Base-by-base conservation (phyloP, 1,284 basidiomycete species). In the Erythrobasidium hasegawianum region DNA sequence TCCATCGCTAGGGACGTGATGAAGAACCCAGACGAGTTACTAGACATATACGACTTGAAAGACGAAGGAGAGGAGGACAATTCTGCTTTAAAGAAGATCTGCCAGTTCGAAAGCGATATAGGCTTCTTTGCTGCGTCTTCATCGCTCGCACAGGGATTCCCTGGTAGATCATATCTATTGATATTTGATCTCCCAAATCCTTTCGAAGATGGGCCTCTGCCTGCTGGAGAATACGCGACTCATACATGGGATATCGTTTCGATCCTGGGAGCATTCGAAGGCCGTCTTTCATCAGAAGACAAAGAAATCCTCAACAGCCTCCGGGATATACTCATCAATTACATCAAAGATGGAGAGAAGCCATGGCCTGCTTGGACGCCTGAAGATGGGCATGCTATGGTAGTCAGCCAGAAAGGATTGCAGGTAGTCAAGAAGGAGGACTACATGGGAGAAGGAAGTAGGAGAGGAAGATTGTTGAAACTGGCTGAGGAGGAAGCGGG, bases 181-280 rank as follows among this genome's bases (percentile, higher is more conserved):
- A 27, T 29, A 11, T 57, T 57, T 57, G 55, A 57, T 27, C 55
- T 57, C 5, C 27, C 13, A 26, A 39, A 33, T 22, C 55, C 55
- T 10, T 57, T 57, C 22, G 33, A 33, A 33, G 26, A 33, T 16
- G 55, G 55, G 29, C 55, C 55, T n/a, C 29, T 57, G 39, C 16
- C 18, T n/a, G 39, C 29, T 22, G 26, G 40, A 22, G 38, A 24
- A 24, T 16, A 20, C 39, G 55, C 55, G 16, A 39, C 18, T 7
- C 55, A 57, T 39, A 57, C 55, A n/a, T 57, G 55, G 55, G 55
- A 57, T 38, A 57, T 57, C n/a, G 55, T 57, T 10, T 11, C 24
- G 3, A n/a, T 57, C 5, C 39, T 57, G 8, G 55, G 55, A n/a
- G 38, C 38, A 38, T 57, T 5, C 29, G 24, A 38, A 27, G 22